Evolutionary conservation across 2,329 filamentous ascomycete species (phyloP).

Genomic region (Paecilomyces niveus): DNA sequence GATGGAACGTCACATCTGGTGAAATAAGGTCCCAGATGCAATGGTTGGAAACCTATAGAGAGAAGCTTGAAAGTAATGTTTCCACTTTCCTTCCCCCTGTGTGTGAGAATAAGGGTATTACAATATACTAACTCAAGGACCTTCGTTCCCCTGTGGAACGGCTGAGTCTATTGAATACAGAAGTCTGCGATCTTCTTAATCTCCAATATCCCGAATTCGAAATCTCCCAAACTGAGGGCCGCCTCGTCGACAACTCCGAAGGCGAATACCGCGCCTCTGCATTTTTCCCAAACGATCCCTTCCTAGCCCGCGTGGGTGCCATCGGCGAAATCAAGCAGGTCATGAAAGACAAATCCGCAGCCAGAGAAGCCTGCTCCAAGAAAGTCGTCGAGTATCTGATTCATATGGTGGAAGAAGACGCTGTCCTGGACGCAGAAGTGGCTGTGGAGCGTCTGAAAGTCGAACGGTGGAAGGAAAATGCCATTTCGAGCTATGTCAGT

Average conservation of each 20-base stretch:
- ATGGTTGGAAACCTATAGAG: constrained; percentile 2
- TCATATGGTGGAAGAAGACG: constrained; percentile 21
- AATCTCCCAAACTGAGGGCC: constrained; percentile 6
- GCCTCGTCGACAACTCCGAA: constrained; percentile 4
- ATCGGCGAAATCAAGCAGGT: constrained; percentile 12
- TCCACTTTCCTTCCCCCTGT: neutral
- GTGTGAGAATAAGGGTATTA: neutral
- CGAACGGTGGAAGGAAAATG: neutral
- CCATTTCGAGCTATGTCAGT: neutral
- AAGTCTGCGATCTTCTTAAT: constrained; percentile 15
- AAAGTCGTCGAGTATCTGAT: constrained; percentile 22
- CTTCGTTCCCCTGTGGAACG: neutral
- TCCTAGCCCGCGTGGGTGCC: constrained; percentile 21
- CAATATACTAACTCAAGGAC: neutral
- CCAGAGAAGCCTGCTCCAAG: constrained; percentile 16
- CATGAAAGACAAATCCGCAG: constrained; percentile 4
- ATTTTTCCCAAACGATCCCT: constrained; percentile 19
- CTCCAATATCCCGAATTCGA: constrained; percentile 14
- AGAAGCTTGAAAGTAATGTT: constrained; percentile 15
- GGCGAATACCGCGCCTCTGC: constrained; percentile 13
- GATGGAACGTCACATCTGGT: constrained; percentile 12
- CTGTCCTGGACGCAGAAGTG: constrained; percentile 3
- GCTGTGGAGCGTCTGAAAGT: constrained; percentile 4
- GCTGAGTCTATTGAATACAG: constrained; percentile 7
- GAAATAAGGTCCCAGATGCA: constrained; percentile 9